phyloP scores from a whole-genome alignment of 176 grass and related monocot species.

The Elymus sibiricus region DNA sequence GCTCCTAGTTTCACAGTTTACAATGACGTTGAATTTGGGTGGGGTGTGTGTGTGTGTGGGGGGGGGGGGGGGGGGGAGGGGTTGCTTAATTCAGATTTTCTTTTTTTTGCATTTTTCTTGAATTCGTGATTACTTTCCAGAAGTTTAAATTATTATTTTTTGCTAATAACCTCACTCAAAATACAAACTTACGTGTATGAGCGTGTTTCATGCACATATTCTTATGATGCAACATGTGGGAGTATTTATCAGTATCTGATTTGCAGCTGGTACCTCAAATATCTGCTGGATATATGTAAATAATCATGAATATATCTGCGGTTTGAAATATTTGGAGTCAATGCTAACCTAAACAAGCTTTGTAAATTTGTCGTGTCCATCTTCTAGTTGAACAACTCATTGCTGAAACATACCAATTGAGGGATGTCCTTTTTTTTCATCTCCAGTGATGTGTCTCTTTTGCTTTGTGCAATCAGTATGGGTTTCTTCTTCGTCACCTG shows the following conservation, averaged over 20 bases:
- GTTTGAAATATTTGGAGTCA: background rate
- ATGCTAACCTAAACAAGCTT: background rate
- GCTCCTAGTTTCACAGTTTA: conserved; percentile 4
- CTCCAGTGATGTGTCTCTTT: background rate
- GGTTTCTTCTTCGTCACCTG: background rate
- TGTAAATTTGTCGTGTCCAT: background rate
- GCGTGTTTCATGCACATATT: background rate
- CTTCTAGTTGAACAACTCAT: conserved; percentile 10
- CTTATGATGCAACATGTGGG: background rate
- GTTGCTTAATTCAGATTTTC: background rate
- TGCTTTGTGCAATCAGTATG: background rate
- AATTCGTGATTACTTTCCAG: background rate
- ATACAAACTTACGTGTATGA: background rate
- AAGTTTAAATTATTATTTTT: background rate
- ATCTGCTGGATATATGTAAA: conserved; percentile 1
- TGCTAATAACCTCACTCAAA: background rate
- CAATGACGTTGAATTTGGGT: background rate
- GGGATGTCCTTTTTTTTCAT: background rate
- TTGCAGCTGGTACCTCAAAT: background rate
- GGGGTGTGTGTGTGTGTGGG: too few relatives aligned
- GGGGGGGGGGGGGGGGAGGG: too few relatives aligned
- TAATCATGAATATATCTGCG: background rate
- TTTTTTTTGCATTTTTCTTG: conserved; percentile 20
- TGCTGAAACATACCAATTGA: background rate
- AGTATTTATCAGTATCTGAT: background rate